Evolutionary conservation across 2,329 filamentous ascomycete genomes (phyloP).

Genomic region (Salinomyces thailandicus): DNA sequence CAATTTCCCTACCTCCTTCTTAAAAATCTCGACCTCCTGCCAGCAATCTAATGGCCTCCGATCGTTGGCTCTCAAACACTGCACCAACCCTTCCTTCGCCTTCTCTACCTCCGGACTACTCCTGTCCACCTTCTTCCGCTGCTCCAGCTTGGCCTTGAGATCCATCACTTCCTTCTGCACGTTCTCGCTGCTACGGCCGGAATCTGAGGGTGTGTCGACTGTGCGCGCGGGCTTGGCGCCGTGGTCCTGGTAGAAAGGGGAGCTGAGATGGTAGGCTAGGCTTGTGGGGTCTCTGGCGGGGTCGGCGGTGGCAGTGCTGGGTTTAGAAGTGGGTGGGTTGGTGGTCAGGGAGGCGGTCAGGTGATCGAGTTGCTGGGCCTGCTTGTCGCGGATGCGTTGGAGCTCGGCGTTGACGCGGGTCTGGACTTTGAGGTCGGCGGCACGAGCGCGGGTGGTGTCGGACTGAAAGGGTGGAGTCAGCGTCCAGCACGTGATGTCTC

Average conservation of each 20-base stretch:
- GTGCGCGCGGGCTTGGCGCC: conserved; percentile 17
- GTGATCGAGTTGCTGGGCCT: conserved; percentile 57
- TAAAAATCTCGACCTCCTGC: conserved; percentile 84
- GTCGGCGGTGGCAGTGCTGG: conserved; percentile 1
- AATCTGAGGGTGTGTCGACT: conserved; percentile 17
- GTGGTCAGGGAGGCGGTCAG: conserved; percentile 48
- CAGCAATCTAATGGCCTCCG: conserved; percentile 86
- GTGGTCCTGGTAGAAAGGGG: conserved; percentile 27
- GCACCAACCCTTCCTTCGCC: conserved; percentile 65
- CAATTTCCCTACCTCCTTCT: conserved; percentile 73
- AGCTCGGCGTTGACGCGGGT: conserved; percentile 78
- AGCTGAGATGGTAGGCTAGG: conserved; percentile 23
- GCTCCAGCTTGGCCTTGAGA: conserved; percentile 39
- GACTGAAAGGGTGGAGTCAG: conserved; percentile 56
- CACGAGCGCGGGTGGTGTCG: conserved; percentile 74
- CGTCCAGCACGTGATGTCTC: too few species aligned
- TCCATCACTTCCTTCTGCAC: conserved; percentile 49
- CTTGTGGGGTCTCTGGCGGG: conserved; percentile 11
- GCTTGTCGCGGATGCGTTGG: conserved; percentile 61
- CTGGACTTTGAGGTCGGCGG: conserved; percentile 80
- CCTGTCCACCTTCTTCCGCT: conserved; percentile 48
- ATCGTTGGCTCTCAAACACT: conserved; percentile 75
- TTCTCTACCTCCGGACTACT: conserved; percentile 62
- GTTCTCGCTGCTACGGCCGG: conserved; percentile 38
- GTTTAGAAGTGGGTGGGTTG: conserved; percentile 11